phyloP scores from a whole-genome alignment of 2,329 filamentous ascomycete species.

The Trichoderma sp. region DNA sequence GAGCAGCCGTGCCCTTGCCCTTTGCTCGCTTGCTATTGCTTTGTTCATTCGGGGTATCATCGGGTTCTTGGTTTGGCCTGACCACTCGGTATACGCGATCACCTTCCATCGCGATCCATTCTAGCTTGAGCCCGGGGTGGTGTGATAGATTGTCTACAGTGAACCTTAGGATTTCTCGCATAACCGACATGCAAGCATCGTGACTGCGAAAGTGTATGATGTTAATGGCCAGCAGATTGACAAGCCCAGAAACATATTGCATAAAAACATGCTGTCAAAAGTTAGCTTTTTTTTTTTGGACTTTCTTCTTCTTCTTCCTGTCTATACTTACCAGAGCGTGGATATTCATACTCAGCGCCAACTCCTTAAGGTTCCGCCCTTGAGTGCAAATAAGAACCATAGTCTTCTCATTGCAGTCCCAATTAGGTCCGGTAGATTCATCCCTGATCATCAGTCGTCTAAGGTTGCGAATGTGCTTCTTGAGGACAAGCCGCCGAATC shows the following conservation, averaged over 20 bases:
- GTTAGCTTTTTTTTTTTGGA: background rate
- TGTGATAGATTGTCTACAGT: conserved; percentile 60
- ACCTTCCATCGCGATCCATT: conserved; percentile 60
- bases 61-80: conserved; percentile 39
- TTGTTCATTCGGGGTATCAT: conserved; percentile 34
- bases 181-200: conserved; percentile 58
- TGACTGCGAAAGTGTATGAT: conserved; percentile 57
- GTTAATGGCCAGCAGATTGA: conserved; percentile 56
- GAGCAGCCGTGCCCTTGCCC: conserved; percentile 40
- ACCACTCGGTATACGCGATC: conserved; percentile 53
- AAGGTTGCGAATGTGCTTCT: conserved; percentile 58
- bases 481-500: conserved; percentile 58
- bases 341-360: conserved; percentile 58
- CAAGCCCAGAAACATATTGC: conserved; percentile 52
- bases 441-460: conserved; percentile 63
- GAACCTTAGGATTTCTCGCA: conserved; percentile 60
- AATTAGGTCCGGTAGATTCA: conserved; percentile 48
- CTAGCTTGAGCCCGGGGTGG: conserved; percentile 55
- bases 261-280: conserved; percentile 57
- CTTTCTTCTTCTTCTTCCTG: background rate
- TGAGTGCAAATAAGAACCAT: conserved; percentile 55
- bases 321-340: conserved; percentile 52
- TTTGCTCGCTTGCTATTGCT: conserved; percentile 37
- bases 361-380: conserved; percentile 54
- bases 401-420: conserved; percentile 60